These are phyloP conservation scores for Aspergillus viridinutans DNA, from an alignment of 2,329 filamentous ascomycete genomes.

Conservation along the genomic window DNA sequence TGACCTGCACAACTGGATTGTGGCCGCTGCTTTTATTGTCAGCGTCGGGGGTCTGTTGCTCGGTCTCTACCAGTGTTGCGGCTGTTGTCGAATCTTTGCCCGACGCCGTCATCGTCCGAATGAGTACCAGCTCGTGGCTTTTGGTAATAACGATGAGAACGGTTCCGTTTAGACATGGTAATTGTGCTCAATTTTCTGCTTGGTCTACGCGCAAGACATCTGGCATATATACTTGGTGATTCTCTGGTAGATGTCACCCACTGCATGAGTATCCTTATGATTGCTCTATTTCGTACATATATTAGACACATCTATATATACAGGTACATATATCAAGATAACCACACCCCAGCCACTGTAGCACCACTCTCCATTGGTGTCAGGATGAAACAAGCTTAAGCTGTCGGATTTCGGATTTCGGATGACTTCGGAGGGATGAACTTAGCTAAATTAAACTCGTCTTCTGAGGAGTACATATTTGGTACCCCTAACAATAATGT, in stretches of 20 bases:
- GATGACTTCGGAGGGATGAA: too few species aligned
- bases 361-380: too few species aligned
- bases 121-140: conserved; percentile 14
- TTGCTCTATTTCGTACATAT: background rate
- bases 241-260: background rate
- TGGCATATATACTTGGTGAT: background rate
- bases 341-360: too few species aligned
- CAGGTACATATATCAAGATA: too few species aligned
- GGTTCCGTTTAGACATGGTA: background rate
- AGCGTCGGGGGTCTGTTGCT: conserved; percentile 9
- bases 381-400: too few species aligned
- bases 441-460: too few species aligned
- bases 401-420: too few species aligned
- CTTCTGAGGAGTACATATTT: too few species aligned
- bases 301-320: background rate
- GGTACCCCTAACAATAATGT: too few species aligned
- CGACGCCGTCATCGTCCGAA: conserved; percentile 4
- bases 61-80: conserved; percentile 10
- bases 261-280: background rate
- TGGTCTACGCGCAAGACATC: background rate
- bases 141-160: conserved; percentile 5
- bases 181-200: background rate
- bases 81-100: conserved; percentile 1
- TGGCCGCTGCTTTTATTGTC: conserved; percentile 9
- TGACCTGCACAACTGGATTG: conserved; percentile 11